Conservation (phyloP, 805 yeast genomes). For the Wickerhamomyces silvicola region DNA sequence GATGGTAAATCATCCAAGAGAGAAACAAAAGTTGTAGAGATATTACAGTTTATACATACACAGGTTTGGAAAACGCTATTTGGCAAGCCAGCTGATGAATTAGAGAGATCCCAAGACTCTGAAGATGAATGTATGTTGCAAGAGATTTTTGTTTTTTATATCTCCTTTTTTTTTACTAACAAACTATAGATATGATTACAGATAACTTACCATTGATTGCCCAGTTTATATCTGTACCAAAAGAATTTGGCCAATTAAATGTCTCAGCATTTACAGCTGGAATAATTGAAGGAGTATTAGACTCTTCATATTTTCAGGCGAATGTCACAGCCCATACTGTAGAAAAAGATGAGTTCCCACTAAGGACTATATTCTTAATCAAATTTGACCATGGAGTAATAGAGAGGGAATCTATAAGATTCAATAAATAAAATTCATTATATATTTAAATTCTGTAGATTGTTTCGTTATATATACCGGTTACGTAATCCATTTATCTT, state of each 20-base stretch:
- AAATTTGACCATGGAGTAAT: constrained; percentile 58
- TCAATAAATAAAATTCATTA: constrained; percentile 16
- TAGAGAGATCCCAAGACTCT: constrained; percentile 64
- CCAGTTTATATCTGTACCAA: constrained; percentile 71
- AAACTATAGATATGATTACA: constrained; percentile 43
- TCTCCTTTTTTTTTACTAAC: not conserved
- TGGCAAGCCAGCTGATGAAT: constrained; percentile 65
- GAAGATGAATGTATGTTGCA: constrained; percentile 49
- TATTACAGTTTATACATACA: constrained; percentile 65
- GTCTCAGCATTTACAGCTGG: constrained; percentile 86
- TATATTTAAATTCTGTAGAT: not conserved
- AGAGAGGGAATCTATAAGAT: constrained; percentile 45
- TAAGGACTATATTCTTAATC: constrained; percentile 68
- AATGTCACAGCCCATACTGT: constrained; percentile 79
- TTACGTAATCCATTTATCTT: too few species aligned
- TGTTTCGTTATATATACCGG: too few species aligned
- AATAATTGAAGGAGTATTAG: constrained; percentile 74
- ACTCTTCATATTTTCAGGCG: constrained; percentile 65
- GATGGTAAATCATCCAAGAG: constrained; percentile 64
- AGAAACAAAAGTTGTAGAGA: constrained; percentile 58
- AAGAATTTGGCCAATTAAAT: constrained; percentile 69
- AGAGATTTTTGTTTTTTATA: constrained; percentile 18
- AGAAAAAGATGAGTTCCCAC: constrained; percentile 50
- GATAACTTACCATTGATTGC: constrained; percentile 69
- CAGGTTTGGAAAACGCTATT: constrained; percentile 69